phyloP scores from a whole-genome alignment of 2,329 filamentous ascomycete species.

The Diplodia sapinea region DNA sequence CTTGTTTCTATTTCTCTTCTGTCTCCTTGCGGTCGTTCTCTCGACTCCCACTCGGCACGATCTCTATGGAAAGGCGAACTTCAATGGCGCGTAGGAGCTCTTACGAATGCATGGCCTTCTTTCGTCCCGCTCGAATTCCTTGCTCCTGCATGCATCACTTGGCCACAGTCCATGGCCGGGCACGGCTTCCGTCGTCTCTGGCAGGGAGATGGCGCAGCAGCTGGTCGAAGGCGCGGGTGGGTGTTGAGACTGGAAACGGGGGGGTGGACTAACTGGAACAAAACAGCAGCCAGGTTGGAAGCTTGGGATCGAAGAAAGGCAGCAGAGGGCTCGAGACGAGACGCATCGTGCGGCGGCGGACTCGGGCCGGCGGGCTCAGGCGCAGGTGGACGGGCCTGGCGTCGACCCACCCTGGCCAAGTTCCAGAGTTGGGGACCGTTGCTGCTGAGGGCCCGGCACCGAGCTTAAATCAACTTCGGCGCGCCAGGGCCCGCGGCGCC shows the following conservation, averaged over 20 bases:
- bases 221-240: background rate
- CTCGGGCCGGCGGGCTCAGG: constrained; percentile 16
- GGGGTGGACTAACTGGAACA: background rate
- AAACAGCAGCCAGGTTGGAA: background rate
- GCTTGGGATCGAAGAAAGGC: background rate
- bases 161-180: background rate
- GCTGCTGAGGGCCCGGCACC: constrained; percentile 2
- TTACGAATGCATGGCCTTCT: constrained; percentile 17
- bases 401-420: constrained; percentile 3
- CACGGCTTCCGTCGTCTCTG: background rate
- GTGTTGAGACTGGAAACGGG: background rate
- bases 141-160: constrained; percentile 2
- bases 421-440: background rate
- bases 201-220: background rate
- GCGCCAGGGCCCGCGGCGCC: background rate
- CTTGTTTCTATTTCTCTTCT: constrained; percentile 1
- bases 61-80: background rate
- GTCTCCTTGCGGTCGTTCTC: constrained; percentile 21
- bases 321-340: background rate
- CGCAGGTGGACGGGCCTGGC: constrained; percentile 3
- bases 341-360: background rate
- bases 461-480: constrained; percentile 26
- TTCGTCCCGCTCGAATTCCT: background rate
- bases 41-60: background rate
- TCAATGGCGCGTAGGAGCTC: constrained; percentile 16